Conservation (phyloP, 371 early-diverging fungal genomes). For the Parasitella parasitica region DNA sequence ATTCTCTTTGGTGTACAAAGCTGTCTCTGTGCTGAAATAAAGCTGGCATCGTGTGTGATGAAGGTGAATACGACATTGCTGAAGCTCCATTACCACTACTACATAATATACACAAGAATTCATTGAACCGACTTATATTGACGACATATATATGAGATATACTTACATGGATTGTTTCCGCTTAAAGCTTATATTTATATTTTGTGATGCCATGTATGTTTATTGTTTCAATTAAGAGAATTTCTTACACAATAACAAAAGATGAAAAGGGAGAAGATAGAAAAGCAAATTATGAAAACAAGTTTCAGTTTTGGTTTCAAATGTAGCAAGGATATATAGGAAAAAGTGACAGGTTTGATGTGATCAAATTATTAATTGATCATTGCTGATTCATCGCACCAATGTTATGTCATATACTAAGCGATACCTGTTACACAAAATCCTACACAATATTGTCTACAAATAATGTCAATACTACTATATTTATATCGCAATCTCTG, state of each 20-base stretch:
- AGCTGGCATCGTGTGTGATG: conserved; percentile 28
- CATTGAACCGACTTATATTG: too few species aligned
- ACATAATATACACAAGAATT: too few species aligned
- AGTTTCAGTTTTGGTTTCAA: conserved; percentile 15
- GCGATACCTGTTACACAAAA: conserved; percentile 1
- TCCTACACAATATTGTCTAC: not conserved
- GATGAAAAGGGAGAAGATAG: not conserved
- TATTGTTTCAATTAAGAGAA: not conserved
- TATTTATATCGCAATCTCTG: not conserved
- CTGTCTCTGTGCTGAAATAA: conserved; percentile 62
- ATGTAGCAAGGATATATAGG: not conserved
- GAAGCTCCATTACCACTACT: conserved; percentile 7
- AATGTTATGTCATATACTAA: not conserved
- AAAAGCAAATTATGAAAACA: not conserved
- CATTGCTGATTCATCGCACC: not conserved
- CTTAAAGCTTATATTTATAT: conserved; percentile 24
- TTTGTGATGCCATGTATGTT: conserved; percentile 21
- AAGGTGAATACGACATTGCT: conserved; percentile 27
- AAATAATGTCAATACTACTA: too few species aligned
- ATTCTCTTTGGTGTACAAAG: conserved; percentile 67
- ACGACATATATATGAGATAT: not conserved
- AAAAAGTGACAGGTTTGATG: conserved; percentile 23
- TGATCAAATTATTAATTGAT: too few species aligned
- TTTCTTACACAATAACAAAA: not conserved
- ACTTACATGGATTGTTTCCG: conserved; percentile 27